A percentile compares a stretch with the other conserved stretches of the same genome.
Evolutionary conservation across 164 flowering plant genomes (phyloP).

Genomic region (Chimonanthus salicifolius): DNA sequence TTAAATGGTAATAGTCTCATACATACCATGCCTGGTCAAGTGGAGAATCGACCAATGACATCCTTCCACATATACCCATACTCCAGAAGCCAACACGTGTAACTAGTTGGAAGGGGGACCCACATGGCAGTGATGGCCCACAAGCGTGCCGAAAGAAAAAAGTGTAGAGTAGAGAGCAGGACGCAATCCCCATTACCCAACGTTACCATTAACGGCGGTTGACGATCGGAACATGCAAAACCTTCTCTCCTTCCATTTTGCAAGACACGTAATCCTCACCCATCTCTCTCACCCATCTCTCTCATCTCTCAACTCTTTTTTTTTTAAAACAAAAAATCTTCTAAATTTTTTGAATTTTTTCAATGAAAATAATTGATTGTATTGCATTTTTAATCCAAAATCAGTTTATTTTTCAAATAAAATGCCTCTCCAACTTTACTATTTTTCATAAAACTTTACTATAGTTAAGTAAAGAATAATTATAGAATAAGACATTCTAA

Average conservation of each 20-base stretch:
- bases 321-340: too few species aligned
- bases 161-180: constrained; percentile 5
- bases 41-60: too few species aligned
- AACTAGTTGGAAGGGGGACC: background rate
- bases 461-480: too few species aligned
- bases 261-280: background rate
- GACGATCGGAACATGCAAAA: background rate
- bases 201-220: background rate
- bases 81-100: constrained; percentile 1
- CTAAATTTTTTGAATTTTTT: too few species aligned
- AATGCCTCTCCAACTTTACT: background rate
- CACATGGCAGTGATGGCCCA: background rate
- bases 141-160: constrained; percentile 6
- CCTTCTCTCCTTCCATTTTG: background rate
- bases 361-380: too few species aligned
- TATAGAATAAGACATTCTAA: too few species aligned
- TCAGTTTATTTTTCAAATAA: too few species aligned
- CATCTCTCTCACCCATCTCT: background rate
- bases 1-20: too few species aligned
- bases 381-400: too few species aligned
- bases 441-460: background rate
- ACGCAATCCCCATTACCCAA: constrained; percentile 21
- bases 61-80: too few species aligned
- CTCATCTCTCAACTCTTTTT: background rate
- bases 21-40: too few species aligned